Base-by-base conservation (phyloP, 441 rosid species). In the Geranium incanum region DNA sequence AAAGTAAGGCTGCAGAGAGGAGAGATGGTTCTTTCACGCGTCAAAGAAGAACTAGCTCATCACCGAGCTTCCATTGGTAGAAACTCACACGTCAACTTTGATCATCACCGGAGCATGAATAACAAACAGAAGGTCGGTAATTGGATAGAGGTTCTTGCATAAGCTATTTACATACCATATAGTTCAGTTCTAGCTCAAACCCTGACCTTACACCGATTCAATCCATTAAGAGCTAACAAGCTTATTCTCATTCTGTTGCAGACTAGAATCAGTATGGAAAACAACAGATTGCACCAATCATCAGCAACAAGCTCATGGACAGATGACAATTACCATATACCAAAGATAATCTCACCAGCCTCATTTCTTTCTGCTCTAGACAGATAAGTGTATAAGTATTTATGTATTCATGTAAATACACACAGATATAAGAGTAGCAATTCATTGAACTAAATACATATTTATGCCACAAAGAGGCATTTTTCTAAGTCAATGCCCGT, bases 1-100 rank as follows among this genome's bases (percentile, higher is more conserved):
- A 74, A 79, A 72, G 70, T 86, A 36, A 91, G 87, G 82, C 78
- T 95, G 76, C 78, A 82, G 67, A 81, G 86, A 68, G 76, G 88
- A 12, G 93, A 91, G 80, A 77, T 81, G 66, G 81, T 76, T 38
- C 83, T 88, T 71, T 84, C 86, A 63, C 93, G 95, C 38, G 84
- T 85, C 67, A 91, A 82, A 84, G 97, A 95, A 77, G 99, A 95
- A 85, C 92, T 93, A 41, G 88, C 88, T 59, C 89, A 80, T 38
- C 83, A 87, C 76, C 89, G 96, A 66, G 78, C 88, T 66, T 86
- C 97, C 73, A 70, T 72, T 0, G 95, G 93, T 74, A 88, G 81
- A 75, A 78, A 72, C 75, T 81, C 88, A 8, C 52, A 72, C 23
- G 62, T 88, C 52, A 80, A 85, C 71, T 76, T 88, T 73, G 97